Conservation (phyloP, 2,329 filamentous ascomycete species). For the Huntiella abstrusa region DNA sequence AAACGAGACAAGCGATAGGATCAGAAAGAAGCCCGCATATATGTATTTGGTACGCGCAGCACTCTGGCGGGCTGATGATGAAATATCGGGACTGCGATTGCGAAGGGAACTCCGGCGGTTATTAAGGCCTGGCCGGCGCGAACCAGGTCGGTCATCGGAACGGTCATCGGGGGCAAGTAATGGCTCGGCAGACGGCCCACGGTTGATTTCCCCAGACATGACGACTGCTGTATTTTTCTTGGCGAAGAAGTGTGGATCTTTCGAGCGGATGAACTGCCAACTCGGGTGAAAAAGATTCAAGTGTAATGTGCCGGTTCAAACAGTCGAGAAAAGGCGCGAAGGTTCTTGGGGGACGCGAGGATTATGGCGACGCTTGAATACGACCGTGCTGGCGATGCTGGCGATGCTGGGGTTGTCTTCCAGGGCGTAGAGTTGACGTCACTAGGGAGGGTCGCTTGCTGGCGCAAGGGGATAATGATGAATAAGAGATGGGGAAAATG, state of each 20-base stretch:
- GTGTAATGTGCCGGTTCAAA: too few species aligned
- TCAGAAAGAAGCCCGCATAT: conserved; percentile 67
- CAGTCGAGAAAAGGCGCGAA: too few species aligned
- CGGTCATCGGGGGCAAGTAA: conserved; percentile 5
- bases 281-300: too few species aligned
- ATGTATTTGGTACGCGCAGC: conserved; percentile 63
- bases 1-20: conserved; percentile 70
- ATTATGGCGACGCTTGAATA: too few species aligned
- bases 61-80: conserved; percentile 22
- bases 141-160: not conserved
- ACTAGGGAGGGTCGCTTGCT: not conserved
- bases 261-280: too few species aligned
- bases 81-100: conserved; percentile 45
- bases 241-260: not conserved
- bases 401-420: not conserved
- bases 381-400: not conserved
- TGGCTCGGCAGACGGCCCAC: conserved; percentile 9
- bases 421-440: not conserved
- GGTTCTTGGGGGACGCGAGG: too few species aligned
- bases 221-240: not conserved
- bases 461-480: not conserved
- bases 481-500: not conserved
- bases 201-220: not conserved
- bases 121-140: not conserved
- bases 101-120: conserved; percentile 40